Evolutionary conservation across 106 monocot species (phyloP), one percentile per base, ranked within the genome.

Genomic region (Dendrobium huoshanense): DNA sequence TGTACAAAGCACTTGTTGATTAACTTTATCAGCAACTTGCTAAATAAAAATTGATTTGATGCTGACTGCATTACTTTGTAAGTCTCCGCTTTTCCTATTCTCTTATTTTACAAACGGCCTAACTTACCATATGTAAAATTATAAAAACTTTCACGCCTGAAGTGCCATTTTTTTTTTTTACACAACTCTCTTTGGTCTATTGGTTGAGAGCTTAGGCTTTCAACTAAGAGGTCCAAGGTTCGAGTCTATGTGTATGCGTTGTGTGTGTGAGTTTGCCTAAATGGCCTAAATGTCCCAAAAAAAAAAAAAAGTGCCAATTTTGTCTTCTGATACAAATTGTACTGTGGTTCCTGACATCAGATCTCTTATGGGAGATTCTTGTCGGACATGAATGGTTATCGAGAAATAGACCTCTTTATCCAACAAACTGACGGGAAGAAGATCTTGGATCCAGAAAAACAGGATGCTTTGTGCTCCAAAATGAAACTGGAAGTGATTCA

Each of bases 401-500:
- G 96, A 10, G 96, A 96, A 55, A 77, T 96, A 19, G 96, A 96
- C 67, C 87, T 96, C 17, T 96, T 96, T 55, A 83, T 96, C 58
- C 85, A 91, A 80, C 96, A 96, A 77, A 82, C 73, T 20, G 94
- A 98, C 75, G 89, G 90, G 55, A 98, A 89, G 73, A 98, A 98
- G 77, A 79, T 98, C 37, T 58, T 92, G 13, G 97, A 98, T 74
- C 82, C 87, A 22, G 90, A 89, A 76, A 98, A 94, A 81, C 97
- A 94, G 76, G 79, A 81, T 18, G 82, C 80, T 9, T 42, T 94
- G 10, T 77, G 86, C 74, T 89, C 88, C 31, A 84, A 87, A 19
- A 49, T 98, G 74, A 94, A 77, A 81, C 88, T 87, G 73, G 96
- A 94, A 80, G 92, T 97, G 92, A 82, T 91, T 37, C 96, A 96